Base-by-base conservation (phyloP, 768 basidiomycete species). In the Mycena indigotica region DNA sequence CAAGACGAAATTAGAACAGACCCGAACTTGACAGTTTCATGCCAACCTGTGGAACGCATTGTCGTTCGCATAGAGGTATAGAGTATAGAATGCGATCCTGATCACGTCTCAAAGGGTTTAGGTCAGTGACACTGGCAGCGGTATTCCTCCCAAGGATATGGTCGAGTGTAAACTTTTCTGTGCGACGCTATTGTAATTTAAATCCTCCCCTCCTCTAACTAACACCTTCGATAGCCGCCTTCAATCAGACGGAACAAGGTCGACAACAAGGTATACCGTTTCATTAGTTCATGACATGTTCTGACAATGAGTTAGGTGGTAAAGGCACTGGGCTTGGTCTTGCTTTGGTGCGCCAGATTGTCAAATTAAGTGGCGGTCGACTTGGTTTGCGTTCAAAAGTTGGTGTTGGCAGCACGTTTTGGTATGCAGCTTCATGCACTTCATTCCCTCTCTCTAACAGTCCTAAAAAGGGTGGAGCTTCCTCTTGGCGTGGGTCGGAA, bases 371-470 rank as follows among this genome's bases (percentile, higher is more conserved):
- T 50, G 77, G 79, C 29, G 85, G 85, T 15, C 74, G 85, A 55
- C 64, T 85, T 40, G 84, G 79, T 15, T 73, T 81, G 48, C 70
- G 67, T 40, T 77, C 75, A 15, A 78, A 81, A 63, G 72, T 80
- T 4, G 77, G 79, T 12, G 71, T 75, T 58, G 89, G 89, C n/a
- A 86, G 83, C 28, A 87, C 84, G 53, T 91, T 90, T 73, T 90
- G 88, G 88, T 82, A 83, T n/a, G 86, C 57, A 77, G 76, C 5
- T 5, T 8, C n/a, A 10, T n/a, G 17, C 8, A 41, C 12, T 19
- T 28, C 35, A 28, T n/a, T 21, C 17, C 21, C 4, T 21, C 17
- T 24, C 23, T 13, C 26, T 24, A 26, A 25, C 25, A 29, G n/a
- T n/a, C n/a, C 24, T 21, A 28, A 2, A 32, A 6, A 62, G 61